A percentile compares a stretch with the other conserved stretches of the same genome.
Conservation (phyloP, 176 grass and related monocot genomes). For the Cenchrus fungigraminus region DNA sequence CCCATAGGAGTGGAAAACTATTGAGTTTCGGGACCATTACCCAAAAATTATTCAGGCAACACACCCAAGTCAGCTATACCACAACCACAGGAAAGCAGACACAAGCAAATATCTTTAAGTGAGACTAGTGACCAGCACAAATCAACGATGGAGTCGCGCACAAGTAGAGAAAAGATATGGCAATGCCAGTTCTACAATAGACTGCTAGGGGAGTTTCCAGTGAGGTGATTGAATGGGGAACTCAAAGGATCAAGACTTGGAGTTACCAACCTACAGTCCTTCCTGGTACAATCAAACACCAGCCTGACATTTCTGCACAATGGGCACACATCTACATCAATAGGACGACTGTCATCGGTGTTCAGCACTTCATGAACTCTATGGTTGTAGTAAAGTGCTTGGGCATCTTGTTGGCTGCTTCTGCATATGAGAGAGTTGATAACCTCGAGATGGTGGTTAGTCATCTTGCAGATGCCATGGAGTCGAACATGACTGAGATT, state of each 20-base stretch:
- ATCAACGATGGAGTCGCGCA: conserved; percentile 24
- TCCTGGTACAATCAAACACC: conserved; percentile 85
- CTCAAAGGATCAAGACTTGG: conserved; percentile 12
- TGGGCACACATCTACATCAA: conserved; percentile 82
- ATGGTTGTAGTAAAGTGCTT: conserved; percentile 50
- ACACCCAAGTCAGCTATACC: conserved; percentile 38
- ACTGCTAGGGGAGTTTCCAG: conserved; percentile 3
- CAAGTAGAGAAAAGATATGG: background rate
- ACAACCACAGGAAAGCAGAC: conserved; percentile 36
- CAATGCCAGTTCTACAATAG: conserved; percentile 6
- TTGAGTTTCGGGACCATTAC: conserved; percentile 19
- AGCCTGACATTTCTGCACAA: conserved; percentile 61
- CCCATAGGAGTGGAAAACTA: conserved; percentile 10
- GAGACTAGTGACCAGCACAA: conserved; percentile 34
- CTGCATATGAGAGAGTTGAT: conserved; percentile 65
- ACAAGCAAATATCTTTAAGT: conserved; percentile 31
- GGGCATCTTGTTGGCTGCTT: conserved; percentile 37
- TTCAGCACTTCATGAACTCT: conserved; percentile 41
- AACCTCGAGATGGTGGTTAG: conserved; percentile 70
- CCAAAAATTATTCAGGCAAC: conserved; percentile 29
- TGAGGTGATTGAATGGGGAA: conserved; percentile 5
- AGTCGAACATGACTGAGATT: conserved; percentile 64
- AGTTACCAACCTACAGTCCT: conserved; percentile 67
- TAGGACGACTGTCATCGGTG: conserved; percentile 45
- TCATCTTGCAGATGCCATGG: conserved; percentile 64